Evolutionary conservation across 2,329 filamentous ascomycete species (phyloP).

Genomic region (Dryadomyces quercivorus): DNA sequence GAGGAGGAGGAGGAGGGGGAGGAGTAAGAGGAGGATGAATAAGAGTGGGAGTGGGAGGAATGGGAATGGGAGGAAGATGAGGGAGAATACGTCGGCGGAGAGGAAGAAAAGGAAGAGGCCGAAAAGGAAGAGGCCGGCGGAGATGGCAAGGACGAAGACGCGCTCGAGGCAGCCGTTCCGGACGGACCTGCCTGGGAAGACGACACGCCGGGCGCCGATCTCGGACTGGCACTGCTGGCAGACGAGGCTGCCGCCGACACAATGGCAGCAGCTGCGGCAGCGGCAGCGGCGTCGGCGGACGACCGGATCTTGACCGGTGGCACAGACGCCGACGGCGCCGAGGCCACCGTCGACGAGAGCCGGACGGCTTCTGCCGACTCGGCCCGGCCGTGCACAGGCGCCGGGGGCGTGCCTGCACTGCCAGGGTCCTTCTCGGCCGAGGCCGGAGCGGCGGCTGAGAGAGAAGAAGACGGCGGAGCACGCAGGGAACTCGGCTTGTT

Average conservation of each 20-base stretch:
- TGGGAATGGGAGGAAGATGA: background rate
- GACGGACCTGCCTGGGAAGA: too few species aligned
- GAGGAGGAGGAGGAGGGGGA: conserved; percentile 1
- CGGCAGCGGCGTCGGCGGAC: background rate
- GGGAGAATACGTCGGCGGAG: background rate
- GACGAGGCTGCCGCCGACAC: too few species aligned
- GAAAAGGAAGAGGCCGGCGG: background rate
- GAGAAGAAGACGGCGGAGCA: background rate
- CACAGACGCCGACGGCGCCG: background rate
- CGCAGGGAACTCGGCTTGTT: background rate
- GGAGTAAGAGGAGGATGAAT: background rate
- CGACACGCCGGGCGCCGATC: too few species aligned
- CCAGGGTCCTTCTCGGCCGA: background rate
- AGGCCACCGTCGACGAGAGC: too few species aligned
- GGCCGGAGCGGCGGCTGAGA: background rate
- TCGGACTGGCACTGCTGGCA: too few species aligned
- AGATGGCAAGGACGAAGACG: background rate
- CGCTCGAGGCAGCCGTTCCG: background rate
- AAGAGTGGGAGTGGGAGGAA: background rate
- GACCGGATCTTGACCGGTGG: background rate
- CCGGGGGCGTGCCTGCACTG: background rate
- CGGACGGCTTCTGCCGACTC: background rate
- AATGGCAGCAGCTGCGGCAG: too few species aligned
- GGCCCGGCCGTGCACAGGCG: background rate
- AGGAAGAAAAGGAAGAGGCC: background rate